Evolutionary conservation across 148 eudicot genomes (phyloP).

Genomic region (Drosera capensis): DNA sequence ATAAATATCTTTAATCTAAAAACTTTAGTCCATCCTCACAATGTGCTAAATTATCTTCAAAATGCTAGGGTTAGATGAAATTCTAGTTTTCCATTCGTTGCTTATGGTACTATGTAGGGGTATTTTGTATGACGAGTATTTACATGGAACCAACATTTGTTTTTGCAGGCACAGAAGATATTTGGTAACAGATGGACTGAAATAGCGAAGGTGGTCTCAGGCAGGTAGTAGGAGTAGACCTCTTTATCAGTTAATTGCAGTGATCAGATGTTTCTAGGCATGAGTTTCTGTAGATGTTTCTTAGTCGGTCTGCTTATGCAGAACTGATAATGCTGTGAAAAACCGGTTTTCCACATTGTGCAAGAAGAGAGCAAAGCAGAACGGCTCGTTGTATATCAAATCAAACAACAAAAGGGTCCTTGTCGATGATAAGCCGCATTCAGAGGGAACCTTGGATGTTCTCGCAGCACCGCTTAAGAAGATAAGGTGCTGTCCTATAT

Average conservation of each 20-base stretch:
- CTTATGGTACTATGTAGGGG: too few relatives aligned
- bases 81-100: too few relatives aligned
- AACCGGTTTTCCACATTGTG: slow-evolving; percentile 82
- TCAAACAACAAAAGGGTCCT: slow-evolving; percentile 57
- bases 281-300: not conserved
- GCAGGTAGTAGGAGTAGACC: slow-evolving; percentile 33
- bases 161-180: slow-evolving; percentile 70
- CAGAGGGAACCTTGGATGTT: slow-evolving; percentile 20
- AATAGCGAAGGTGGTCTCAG: slow-evolving; percentile 95
- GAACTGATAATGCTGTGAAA: slow-evolving; percentile 96
- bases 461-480: slow-evolving; percentile 34
- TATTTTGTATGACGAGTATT: too few relatives aligned
- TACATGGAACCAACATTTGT: too few relatives aligned
- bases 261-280: not conserved
- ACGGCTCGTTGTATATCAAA: slow-evolving; percentile 31
- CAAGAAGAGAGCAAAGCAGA: slow-evolving; percentile 80
- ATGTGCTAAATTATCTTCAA: too few relatives aligned
- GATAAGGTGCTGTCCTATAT: slow-evolving; percentile 31
- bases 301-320: slow-evolving; percentile 10
- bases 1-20: not conserved
- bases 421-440: slow-evolving; percentile 15
- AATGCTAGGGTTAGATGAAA: too few relatives aligned
- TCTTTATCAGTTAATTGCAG: too few relatives aligned
- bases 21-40: not conserved
- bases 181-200: slow-evolving; percentile 98